phyloP scores from a whole-genome alignment of 208 protist species.

The Leishmania tarentolae region DNA sequence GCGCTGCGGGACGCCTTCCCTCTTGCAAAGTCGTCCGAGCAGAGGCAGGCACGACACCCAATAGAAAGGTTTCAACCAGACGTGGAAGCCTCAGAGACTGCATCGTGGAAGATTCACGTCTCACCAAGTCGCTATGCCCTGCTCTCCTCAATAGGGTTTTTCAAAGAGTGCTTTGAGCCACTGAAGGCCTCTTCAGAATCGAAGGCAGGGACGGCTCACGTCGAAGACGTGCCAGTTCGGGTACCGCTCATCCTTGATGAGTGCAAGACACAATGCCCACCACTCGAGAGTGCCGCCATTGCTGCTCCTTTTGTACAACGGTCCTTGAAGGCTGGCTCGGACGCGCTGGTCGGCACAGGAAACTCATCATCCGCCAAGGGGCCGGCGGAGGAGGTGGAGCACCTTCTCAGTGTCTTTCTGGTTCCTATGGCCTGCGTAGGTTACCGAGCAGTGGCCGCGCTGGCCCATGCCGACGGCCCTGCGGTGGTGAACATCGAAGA shows the following conservation, averaged over 20 bases:
- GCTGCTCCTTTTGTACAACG: not conserved
- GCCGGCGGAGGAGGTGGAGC: slow-evolving; percentile 1
- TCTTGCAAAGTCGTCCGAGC: not conserved
- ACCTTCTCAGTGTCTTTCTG: slow-evolving; percentile 28
- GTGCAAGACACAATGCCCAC: not conserved
- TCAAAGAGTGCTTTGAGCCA: slow-evolving; percentile 20
- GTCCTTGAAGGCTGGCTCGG: not conserved
- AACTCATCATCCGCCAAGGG: not conserved
- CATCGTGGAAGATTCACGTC: slow-evolving; percentile 33
- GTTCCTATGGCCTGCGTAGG: slow-evolving; percentile 25
- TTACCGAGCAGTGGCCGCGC: slow-evolving; percentile 21
- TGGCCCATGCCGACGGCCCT: not conserved
- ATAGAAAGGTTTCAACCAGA: not conserved
- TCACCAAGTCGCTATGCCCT: slow-evolving; percentile 29
- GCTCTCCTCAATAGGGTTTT: slow-evolving; percentile 35
- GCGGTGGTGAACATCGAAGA: slow-evolving; percentile 32
- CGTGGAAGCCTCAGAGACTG: not conserved
- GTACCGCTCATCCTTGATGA: slow-evolving; percentile 14
- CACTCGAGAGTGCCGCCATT: not conserved
- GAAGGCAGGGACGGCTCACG: not conserved
- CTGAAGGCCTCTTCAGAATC: not conserved
- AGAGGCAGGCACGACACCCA: not conserved
- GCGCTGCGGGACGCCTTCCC: slow-evolving; percentile 69
- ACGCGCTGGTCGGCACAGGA: not conserved
- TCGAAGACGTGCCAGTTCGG: slow-evolving; percentile 23